phyloP scores from a whole-genome alignment of 805 yeast species.

The Yarrowia sp. region DNA sequence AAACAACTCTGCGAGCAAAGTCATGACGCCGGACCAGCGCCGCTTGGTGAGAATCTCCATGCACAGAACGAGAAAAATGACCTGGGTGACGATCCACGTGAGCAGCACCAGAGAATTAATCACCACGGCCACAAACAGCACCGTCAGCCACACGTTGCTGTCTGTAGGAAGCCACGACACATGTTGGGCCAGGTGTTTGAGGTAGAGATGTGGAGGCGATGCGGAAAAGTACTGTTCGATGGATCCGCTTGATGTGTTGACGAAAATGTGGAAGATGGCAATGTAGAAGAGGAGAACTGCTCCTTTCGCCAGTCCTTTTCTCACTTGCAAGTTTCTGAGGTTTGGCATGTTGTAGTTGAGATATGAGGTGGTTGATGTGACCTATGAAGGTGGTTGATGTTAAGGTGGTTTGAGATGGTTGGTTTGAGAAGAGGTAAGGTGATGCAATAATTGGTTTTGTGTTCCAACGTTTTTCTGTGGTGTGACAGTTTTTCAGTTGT shows the following conservation, averaged over 20 bases:
- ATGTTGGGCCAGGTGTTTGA: neutral
- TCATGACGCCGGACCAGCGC: neutral
- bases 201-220: neutral
- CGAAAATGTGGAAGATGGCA: constrained; percentile 18
- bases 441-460: too few relatives aligned
- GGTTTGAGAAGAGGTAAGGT: too few relatives aligned
- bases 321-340: neutral
- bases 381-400: neutral
- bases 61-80: constrained; percentile 14
- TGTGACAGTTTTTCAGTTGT: too few relatives aligned
- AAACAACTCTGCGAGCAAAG: neutral
- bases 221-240: constrained; percentile 8
- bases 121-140: neutral
- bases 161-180: neutral
- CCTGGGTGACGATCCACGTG: constrained; percentile 18
- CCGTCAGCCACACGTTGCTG: neutral
- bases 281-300: constrained; percentile 8
- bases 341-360: neutral
- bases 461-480: too few relatives aligned
- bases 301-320: constrained; percentile 13
- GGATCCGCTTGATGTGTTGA: constrained; percentile 1
- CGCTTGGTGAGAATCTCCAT: constrained; percentile 19
- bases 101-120: constrained; percentile 3
- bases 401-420: too few relatives aligned
- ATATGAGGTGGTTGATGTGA: neutral